Base-by-base conservation (phyloP, 2,329 filamentous ascomycete species). In the Aspergillus aculeatinus region DNA sequence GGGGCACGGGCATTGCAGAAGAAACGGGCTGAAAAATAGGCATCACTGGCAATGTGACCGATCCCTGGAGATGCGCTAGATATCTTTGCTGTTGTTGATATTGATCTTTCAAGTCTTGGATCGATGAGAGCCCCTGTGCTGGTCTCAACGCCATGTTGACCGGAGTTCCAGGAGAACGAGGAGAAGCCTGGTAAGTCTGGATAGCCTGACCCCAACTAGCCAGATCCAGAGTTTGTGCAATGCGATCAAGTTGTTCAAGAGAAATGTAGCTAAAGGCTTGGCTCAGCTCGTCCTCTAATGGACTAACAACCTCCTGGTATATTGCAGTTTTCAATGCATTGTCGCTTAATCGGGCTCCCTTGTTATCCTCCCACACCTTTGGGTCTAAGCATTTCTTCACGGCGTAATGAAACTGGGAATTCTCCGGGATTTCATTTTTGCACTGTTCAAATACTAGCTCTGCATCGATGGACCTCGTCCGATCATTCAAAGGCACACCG, bases 371-470 rank as follows among this genome's bases (percentile, higher is more conserved):
- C 9, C 54, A 54, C 9, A 60, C 50, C 19, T 60, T 53, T 19
- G 49, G 55, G 33, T 60, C 59, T 6, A 57, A 31, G 42, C 54
- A 60, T 54, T 44, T 60, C 14, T 57, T 54, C 21, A 60, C 50
- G 5, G 59, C 44, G 14, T 19, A 29, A 29, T 29, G 27, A 10
- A 29, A 29, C 10, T 54, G 59, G 42, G 57, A 60, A 10, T 60
- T 60, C 16, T 57, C 59, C 2, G 59, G 55, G 44, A 57, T 57
- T 6, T 60, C 59, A 19, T 31, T 31, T n/a, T 57, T 57, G 49
- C 44, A 57, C 7, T 23, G 23, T 3, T 57, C 55, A 54, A 57
- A 60, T 5, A 33, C 55, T 16, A 49, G 49, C 14, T 50, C 39
- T 5, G 59, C 59, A 35, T 48, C 39, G 9, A 21, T n/a, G 23